phyloP scores from a whole-genome alignment of 2,329 filamentous ascomycete genomes.

The Ophidiomyces ophidiicola region DNA sequence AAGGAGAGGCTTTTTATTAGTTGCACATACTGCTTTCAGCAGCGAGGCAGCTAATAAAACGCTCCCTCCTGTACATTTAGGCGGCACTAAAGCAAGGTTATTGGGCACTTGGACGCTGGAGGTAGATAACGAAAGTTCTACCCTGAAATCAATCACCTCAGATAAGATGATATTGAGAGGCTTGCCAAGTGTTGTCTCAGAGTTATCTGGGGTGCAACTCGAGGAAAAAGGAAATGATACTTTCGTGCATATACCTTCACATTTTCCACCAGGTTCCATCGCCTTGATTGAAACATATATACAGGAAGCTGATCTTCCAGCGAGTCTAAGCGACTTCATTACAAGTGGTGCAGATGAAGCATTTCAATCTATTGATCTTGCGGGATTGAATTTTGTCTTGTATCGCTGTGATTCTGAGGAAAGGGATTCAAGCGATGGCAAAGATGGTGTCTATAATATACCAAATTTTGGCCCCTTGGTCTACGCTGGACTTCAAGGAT shows the following conservation, averaged over 20 bases:
- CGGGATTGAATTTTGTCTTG: constrained; percentile 81
- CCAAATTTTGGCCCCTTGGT: constrained; percentile 74
- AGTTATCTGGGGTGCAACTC: constrained; percentile 60
- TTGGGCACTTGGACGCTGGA: constrained; percentile 88
- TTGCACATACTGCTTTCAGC: constrained; percentile 91
- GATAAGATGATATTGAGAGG: constrained; percentile 66
- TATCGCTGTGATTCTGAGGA: constrained; percentile 90
- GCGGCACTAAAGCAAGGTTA: constrained; percentile 71
- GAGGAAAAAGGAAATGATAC: constrained; percentile 63
- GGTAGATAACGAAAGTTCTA: constrained; percentile 54
- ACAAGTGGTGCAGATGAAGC: constrained; percentile 68
- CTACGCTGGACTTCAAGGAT: constrained; percentile 94
- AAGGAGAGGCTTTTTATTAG: constrained; percentile 85
- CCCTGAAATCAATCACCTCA: constrained; percentile 49
- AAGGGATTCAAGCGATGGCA: constrained; percentile 61
- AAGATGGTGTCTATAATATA: constrained; percentile 79
- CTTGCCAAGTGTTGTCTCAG: constrained; percentile 68
- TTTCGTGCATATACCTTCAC: constrained; percentile 64
- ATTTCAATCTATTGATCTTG: constrained; percentile 60
- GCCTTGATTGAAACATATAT: constrained; percentile 95
- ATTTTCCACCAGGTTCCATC: constrained; percentile 87
- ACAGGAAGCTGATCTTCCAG: constrained; percentile 69
- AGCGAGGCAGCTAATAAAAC: constrained; percentile 75
- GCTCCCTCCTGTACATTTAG: constrained; percentile 66
- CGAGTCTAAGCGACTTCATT: constrained; percentile 73